Conservation (phyloP, 352 stramenopile genomes). For the Phytophthora ramorum region DNA sequence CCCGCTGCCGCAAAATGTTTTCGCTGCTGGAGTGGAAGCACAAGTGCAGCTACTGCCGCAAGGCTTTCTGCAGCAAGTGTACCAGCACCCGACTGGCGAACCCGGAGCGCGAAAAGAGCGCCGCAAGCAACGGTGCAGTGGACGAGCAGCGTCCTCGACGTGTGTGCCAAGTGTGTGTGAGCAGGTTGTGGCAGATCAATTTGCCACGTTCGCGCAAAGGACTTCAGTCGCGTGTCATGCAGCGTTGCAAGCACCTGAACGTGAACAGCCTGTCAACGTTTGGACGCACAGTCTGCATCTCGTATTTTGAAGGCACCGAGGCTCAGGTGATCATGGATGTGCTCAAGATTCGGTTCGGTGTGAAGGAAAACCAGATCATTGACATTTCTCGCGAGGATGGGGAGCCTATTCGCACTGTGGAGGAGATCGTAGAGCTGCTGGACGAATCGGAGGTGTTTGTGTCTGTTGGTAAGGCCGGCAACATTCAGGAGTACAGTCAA, state of each 20-base stretch:
- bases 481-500: slow-evolving; percentile 66
- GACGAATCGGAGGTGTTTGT: slow-evolving; percentile 78
- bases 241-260: slow-evolving; percentile 73
- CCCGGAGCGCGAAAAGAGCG: slow-evolving; percentile 64
- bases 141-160: slow-evolving; percentile 66
- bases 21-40: slow-evolving; percentile 87
- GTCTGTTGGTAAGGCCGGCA: slow-evolving; percentile 80
- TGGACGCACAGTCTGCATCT: slow-evolving; percentile 79
- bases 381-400: slow-evolving; percentile 79
- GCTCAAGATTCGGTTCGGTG: slow-evolving; percentile 81
- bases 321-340: slow-evolving; percentile 74
- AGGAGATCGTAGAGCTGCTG: slow-evolving; percentile 55
- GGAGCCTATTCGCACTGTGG: slow-evolving; percentile 59
- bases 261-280: slow-evolving; percentile 85
- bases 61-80: slow-evolving; percentile 86
- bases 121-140: slow-evolving; percentile 41
- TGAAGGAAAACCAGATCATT: slow-evolving; percentile 79
- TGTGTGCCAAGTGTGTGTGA: slow-evolving; percentile 81
- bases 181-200: slow-evolving; percentile 83
- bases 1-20: slow-evolving; percentile 78
- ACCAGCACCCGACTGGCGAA: slow-evolving; percentile 76
- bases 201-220: slow-evolving; percentile 74
- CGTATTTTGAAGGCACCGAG: slow-evolving; percentile 84
- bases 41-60: slow-evolving; percentile 82
- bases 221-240: slow-evolving; percentile 46